Conservation (phyloP, 352 stramenopile genomes). For the Globisporangium polare region DNA sequence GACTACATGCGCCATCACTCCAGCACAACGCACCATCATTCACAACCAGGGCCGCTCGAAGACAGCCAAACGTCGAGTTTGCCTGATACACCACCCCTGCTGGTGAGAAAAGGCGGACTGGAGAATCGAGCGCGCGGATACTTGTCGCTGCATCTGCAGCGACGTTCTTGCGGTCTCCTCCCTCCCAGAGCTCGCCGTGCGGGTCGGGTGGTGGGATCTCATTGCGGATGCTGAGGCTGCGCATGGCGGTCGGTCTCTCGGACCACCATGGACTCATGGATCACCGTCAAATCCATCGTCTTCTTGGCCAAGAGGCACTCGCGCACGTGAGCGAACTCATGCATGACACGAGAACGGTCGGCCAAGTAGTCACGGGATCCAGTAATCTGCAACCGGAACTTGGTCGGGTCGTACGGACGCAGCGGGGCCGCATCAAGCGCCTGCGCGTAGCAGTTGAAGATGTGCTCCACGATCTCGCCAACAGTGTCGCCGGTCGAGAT, state of each 20-base stretch:
- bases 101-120: too few species aligned
- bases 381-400: constrained; percentile 85
- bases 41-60: too few species aligned
- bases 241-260: constrained; percentile 65
- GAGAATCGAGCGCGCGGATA: too few species aligned
- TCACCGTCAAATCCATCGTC: constrained; percentile 75
- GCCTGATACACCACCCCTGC: too few species aligned
- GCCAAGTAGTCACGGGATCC: constrained; percentile 85
- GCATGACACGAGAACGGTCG: constrained; percentile 74
- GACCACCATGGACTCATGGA: constrained; percentile 83
- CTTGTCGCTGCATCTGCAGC: constrained; percentile 74
- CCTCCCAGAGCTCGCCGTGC: constrained; percentile 56
- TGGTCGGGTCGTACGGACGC: constrained; percentile 66
- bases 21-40: too few species aligned
- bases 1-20: too few species aligned
- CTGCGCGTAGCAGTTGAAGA: constrained; percentile 87
- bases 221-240: constrained; percentile 63
- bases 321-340: constrained; percentile 86
- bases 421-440: constrained; percentile 69
- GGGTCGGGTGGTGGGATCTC: constrained; percentile 56
- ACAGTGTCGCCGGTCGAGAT: constrained; percentile 79
- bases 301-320: constrained; percentile 86
- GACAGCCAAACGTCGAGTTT: too few species aligned
- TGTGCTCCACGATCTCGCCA: constrained; percentile 83
- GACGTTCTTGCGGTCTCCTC: constrained; percentile 45